Evolutionary conservation across 495 filamentous ascomycete genomes (phyloP), one percentile per base, ranked within the genome.

Genomic region (Friedmanniomyces simplex): DNA sequence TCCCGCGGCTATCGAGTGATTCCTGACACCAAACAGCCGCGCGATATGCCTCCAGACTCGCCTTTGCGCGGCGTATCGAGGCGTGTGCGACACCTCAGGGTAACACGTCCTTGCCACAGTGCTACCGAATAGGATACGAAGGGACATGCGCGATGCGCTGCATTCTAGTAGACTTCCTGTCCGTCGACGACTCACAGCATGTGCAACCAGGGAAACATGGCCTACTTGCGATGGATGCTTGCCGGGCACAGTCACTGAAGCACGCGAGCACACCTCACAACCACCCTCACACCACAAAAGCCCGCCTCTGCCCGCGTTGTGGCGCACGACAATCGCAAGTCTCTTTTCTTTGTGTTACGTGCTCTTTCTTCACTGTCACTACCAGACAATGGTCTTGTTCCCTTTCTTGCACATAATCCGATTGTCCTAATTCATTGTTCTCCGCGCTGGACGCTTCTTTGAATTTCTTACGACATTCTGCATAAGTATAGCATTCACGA

Each of bases 381-480:
- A 25, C 25, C 21, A 25, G 2, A 28, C 46, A 49, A 28, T 28
- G 25, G 20, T 49, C 13, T 21, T 49, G 20, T 49, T 32, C 46
- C 22, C 20, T 49, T 21, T 43, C 39, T 43, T 28, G 13, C 46
- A 24, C 46, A 49, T 49, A 49, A 49, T 24, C 20, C 16, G 3
- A 49, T 49, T 49, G 46, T 25, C 16, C 20, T 5, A 5, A 16
- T 49, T 28, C 25, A 49, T 49, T 49, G 46, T 49, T 49, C 46
- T 49, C 46, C 14, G 46, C 49, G 49, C 49, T 52, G 49, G 49
- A 12, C 49, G 49, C 49, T 20, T 22, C 30, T 52, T 37, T 52
- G n/a, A 5, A 8, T 5, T 49, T 30, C 46, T 8, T 24, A 52
- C n/a, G 5, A 34, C 25, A 4, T 10, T 26, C 25, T 34, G 25